These are phyloP conservation scores for Tetrahymena borealis DNA, from an alignment of 73 alveolate genomes.

Conservation along the genomic window DNA sequence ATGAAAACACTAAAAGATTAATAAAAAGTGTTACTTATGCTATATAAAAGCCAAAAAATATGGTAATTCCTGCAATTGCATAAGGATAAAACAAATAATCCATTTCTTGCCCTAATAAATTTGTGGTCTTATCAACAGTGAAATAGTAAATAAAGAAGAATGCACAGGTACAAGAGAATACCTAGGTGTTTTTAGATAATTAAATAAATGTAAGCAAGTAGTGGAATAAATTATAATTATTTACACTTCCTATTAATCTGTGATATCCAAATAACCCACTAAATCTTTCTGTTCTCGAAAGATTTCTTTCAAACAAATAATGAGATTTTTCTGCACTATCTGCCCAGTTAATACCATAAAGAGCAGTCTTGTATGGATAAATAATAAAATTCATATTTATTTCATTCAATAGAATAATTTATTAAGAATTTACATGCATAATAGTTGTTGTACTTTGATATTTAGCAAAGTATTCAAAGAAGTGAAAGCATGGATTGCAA, in stretches of 20 bases:
- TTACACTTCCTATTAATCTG: constrained; percentile 20
- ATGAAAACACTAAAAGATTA: not conserved
- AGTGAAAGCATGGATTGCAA: not conserved
- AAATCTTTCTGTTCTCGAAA: constrained; percentile 21
- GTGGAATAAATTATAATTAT: too few species aligned
- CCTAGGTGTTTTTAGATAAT: not conserved
- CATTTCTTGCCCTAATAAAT: not conserved
- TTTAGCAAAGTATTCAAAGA: not conserved
- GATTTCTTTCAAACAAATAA: constrained; percentile 26
- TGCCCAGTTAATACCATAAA: not conserved
- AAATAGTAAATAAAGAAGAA: not conserved
- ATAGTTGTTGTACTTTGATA: not conserved
- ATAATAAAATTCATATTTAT: not conserved
- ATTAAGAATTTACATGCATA: not conserved
- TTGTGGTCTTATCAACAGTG: not conserved
- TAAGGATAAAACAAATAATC: not conserved
- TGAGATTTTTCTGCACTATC: not conserved
- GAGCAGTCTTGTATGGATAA: not conserved
- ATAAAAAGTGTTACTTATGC: not conserved
- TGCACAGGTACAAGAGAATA: not conserved
- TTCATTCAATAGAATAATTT: not conserved
- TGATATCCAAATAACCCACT: constrained; percentile 13
- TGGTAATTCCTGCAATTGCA: constrained; percentile 8
- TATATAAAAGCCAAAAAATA: constrained; percentile 8
- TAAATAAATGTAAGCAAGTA: too few species aligned